Conservation (phyloP, 2,329 filamentous ascomycete species). For the Colletotrichum sp. region DNA sequence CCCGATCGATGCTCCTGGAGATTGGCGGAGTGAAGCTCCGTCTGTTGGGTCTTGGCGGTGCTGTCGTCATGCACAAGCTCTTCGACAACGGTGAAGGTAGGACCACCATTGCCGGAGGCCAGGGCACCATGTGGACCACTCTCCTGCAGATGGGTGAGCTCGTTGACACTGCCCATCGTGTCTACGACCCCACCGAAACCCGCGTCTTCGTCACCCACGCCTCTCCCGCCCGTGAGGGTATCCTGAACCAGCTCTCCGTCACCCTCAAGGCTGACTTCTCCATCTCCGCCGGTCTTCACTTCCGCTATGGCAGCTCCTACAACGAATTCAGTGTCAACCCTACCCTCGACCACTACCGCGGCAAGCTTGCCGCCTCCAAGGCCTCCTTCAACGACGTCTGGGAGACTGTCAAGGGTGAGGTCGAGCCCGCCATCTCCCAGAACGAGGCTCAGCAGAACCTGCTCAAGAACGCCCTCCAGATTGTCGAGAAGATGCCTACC, state of each 20-base stretch:
- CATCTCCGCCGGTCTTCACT: constrained; percentile 95
- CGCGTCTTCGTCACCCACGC: constrained; percentile 96
- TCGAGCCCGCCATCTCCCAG: constrained; percentile 90
- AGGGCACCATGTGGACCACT: constrained; percentile 99
- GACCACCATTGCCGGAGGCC: constrained; percentile 96
- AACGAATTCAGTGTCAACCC: constrained; percentile 99
- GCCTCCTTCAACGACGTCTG: constrained; percentile 99
- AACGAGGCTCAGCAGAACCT: constrained; percentile 95
- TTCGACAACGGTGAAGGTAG: constrained; percentile 98
- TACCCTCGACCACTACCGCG: constrained; percentile 96
- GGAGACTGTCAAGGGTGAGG: constrained; percentile 97
- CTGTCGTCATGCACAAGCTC: constrained; percentile 99
- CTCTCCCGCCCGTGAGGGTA: constrained; percentile 93
- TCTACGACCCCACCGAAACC: constrained; percentile 98
- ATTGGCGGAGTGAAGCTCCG: constrained; percentile 95
- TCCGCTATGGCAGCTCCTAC: constrained; percentile 98
- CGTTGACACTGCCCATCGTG: constrained; percentile 95
- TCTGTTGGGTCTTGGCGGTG: constrained; percentile 89
- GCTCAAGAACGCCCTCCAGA: constrained; percentile 85
- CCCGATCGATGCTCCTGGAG: constrained; percentile 93
- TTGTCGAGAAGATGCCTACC: constrained; percentile 98
- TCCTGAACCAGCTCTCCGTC: constrained; percentile 96
- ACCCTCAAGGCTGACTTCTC: constrained; percentile 98
- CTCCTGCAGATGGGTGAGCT: constrained; percentile 97
- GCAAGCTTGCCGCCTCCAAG: constrained; percentile 96